Evolutionary conservation across 1,139 yeast genomes (phyloP).

Genomic region (Eremothecium coryli): DNA sequence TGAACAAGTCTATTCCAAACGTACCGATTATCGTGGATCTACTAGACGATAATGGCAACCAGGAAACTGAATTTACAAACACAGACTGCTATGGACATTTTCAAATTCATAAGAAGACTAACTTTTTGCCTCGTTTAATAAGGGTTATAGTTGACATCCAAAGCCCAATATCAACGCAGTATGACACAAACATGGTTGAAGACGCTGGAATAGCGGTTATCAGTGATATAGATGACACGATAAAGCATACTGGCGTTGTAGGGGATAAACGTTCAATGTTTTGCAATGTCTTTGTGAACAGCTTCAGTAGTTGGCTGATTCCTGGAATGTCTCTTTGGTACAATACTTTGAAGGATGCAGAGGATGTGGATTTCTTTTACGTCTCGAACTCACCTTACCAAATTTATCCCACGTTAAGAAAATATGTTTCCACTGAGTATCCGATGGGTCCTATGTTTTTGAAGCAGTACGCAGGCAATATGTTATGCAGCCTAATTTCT

Average conservation of each 20-base stretch:
- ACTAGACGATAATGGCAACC: constrained; percentile 26
- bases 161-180: constrained; percentile 11
- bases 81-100: constrained; percentile 60
- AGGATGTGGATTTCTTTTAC: constrained; percentile 63
- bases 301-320: constrained; percentile 55
- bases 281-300: constrained; percentile 63
- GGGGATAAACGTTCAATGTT: constrained; percentile 80
- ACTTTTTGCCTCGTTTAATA: constrained; percentile 47
- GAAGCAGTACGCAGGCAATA: constrained; percentile 75
- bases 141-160: constrained; percentile 22
- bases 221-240: constrained; percentile 91
- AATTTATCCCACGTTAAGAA: constrained; percentile 53
- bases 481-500: constrained; percentile 71
- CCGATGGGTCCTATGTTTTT: constrained; percentile 72
- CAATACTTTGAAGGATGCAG: constrained; percentile 32
- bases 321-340: constrained; percentile 73
- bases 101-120: constrained; percentile 39
- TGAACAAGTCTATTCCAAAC: constrained; percentile 49
- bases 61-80: constrained; percentile 28
- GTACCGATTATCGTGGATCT: constrained; percentile 41
- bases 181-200: constrained; percentile 21
- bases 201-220: constrained; percentile 54
- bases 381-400: constrained; percentile 97
- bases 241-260: constrained; percentile 79
- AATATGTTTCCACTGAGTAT: constrained; percentile 47